A percentile compares a stretch with the other conserved stretches of the same genome.
Conservation (phyloP, 2,329 filamentous ascomycete genomes). For the Venturiaceae sp. region DNA sequence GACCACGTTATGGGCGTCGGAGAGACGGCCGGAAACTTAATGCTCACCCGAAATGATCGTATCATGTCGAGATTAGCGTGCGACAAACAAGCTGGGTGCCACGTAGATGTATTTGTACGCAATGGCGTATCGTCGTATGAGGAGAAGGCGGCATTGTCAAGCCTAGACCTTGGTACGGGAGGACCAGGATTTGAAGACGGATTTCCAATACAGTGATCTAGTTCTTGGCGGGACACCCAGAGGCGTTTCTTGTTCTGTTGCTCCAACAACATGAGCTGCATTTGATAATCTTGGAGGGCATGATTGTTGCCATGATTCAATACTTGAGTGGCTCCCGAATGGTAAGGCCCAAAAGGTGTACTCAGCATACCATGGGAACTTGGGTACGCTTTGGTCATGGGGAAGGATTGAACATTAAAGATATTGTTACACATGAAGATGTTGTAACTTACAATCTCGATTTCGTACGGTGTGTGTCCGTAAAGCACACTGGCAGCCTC, state of each 20-base stretch:
- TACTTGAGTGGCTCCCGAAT: too few species aligned
- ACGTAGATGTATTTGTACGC: not conserved
- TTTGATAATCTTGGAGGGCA: constrained; percentile 78
- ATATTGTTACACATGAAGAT: not conserved
- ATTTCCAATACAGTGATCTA: constrained; percentile 52
- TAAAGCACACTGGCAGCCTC: not conserved
- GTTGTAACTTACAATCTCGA: not conserved
- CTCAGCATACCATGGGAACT: too few species aligned
- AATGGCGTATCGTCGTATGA: not conserved
- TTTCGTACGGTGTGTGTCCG: not conserved
- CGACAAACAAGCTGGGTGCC: not conserved
- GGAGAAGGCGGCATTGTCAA: not conserved
- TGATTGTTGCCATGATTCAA: constrained; percentile 44
- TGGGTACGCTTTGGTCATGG: not conserved
- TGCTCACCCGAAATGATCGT: not conserved
- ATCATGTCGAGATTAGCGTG: not conserved
- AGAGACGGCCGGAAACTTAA: not conserved
- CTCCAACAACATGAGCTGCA: constrained; percentile 79
- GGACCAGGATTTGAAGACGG: constrained; percentile 17
- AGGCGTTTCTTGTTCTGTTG: constrained; percentile 85
- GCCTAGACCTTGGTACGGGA: not conserved
- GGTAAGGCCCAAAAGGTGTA: too few species aligned
- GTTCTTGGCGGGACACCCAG: constrained; percentile 75
- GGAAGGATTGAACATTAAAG: not conserved
- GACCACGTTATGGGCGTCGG: not conserved